These are phyloP conservation scores for Diplodia scrobiculata DNA, from an alignment of 2,329 filamentous ascomycete species.

Conservation along the genomic window DNA sequence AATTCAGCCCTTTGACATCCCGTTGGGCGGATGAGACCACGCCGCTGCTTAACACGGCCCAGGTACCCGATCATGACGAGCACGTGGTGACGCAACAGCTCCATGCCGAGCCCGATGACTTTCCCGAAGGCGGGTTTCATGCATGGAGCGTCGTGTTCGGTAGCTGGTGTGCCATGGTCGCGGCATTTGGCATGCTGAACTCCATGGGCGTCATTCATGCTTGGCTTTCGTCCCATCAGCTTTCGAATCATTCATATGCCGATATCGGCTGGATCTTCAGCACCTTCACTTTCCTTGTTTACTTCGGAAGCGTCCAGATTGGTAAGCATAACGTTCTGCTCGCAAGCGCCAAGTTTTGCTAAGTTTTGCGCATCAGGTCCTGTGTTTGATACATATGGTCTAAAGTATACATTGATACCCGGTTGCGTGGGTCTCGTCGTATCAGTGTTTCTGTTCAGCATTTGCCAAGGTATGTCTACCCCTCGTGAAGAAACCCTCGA, in stretches of 20 bases:
- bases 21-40: conserved; percentile 22
- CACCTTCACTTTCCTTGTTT: conserved; percentile 46
- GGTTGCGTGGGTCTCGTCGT: conserved; percentile 39
- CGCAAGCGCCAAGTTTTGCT: background rate
- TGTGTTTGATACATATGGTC: conserved; percentile 45
- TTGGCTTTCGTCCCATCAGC: conserved; percentile 44
- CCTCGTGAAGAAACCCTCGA: too few species aligned
- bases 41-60: conserved; percentile 11
- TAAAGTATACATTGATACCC: conserved; percentile 38
- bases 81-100: conserved; percentile 22
- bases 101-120: conserved; percentile 28
- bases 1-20: conserved; percentile 9
- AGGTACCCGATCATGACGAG: conserved; percentile 5
- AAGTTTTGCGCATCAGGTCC: conserved; percentile 35
- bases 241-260: conserved; percentile 41
- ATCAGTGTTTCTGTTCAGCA: conserved; percentile 39
- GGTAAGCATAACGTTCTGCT: conserved; percentile 30
- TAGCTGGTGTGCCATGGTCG: conserved; percentile 47
- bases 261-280: conserved; percentile 50
- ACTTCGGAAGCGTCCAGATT: conserved; percentile 41
- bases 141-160: conserved; percentile 51
- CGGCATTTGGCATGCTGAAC: conserved; percentile 48
- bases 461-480: conserved; percentile 34
- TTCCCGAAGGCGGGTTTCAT: conserved; percentile 47
- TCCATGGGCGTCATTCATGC: conserved; percentile 47